Percentiles rank a stretch among this genome's conserved stretches.
phyloP scores from a whole-genome alignment of 805 yeast genomes.

The Zygotorulaspora sp. region DNA sequence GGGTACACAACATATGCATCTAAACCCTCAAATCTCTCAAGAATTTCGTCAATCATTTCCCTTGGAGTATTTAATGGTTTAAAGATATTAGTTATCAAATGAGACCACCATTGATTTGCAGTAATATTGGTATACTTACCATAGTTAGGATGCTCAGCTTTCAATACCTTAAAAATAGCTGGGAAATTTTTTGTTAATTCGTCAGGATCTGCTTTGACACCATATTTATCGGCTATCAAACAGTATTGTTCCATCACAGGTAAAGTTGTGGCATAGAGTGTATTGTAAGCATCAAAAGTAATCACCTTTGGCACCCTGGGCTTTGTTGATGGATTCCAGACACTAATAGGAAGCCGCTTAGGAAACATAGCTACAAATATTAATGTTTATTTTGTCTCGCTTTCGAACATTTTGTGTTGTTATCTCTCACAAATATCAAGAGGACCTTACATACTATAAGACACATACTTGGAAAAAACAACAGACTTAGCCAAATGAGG shows the following conservation, averaged over 20 bases:
- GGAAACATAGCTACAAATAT: constrained; percentile 19
- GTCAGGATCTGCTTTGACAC: constrained; percentile 34
- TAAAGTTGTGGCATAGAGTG: constrained; percentile 53
- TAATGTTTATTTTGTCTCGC: neutral
- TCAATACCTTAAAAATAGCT: constrained; percentile 36
- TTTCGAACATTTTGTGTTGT: too few relatives aligned
- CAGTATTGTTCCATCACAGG: constrained; percentile 55
- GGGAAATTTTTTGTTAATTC: constrained; percentile 31
- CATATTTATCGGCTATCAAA: constrained; percentile 44
- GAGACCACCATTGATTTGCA: constrained; percentile 55
- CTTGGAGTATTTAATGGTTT: constrained; percentile 33
- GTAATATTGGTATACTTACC: constrained; percentile 44
- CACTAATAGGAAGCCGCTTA: constrained; percentile 12
- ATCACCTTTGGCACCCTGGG: constrained; percentile 41
- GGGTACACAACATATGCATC: constrained; percentile 51
- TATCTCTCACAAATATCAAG: too few relatives aligned
- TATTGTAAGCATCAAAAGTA: constrained; percentile 66
- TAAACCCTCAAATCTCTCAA: constrained; percentile 45
- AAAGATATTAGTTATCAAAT: constrained; percentile 44
- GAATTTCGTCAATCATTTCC: constrained; percentile 43
- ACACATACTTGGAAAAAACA: neutral
- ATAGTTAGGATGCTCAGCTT: constrained; percentile 51
- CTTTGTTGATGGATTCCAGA: constrained; percentile 12
- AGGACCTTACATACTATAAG: too few relatives aligned
- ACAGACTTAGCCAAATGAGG: neutral